These are phyloP conservation scores for Lentinus brumalis DNA, from an alignment of 768 basidiomycete species.

Conservation along the genomic window DNA sequence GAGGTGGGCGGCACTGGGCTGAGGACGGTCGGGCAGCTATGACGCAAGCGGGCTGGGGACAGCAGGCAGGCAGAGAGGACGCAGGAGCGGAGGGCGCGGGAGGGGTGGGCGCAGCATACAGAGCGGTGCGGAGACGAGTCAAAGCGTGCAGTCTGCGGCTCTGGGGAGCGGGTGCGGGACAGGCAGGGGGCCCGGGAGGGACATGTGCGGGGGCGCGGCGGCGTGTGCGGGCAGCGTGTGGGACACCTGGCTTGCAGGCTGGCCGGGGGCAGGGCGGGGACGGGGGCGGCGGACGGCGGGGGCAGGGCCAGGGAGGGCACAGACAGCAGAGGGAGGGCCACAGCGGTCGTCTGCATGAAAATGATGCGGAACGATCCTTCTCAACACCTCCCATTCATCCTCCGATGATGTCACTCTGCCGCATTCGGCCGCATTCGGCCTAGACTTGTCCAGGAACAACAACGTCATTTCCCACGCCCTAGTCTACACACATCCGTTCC, in stretches of 20 bases:
- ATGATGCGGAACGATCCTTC: slow-evolving; percentile 22
- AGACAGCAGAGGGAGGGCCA: slow-evolving; percentile 23
- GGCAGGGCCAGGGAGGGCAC: slow-evolving; percentile 33
- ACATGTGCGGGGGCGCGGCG: slow-evolving; percentile 1
- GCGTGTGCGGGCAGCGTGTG: slow-evolving; percentile 8
- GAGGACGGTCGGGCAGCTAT: slow-evolving; percentile 5
- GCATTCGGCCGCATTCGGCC: slow-evolving; percentile 8
- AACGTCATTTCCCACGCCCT: slow-evolving; percentile 28
- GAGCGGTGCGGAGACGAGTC: slow-evolving; percentile 15
- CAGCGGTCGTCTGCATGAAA: slow-evolving; percentile 18
- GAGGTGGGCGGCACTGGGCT: slow-evolving; percentile 13
- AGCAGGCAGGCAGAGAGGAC: slow-evolving; percentile 16
- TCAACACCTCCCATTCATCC: slow-evolving; percentile 20
- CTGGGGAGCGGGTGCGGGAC: not conserved
- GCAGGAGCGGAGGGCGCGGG: slow-evolving; percentile 15
- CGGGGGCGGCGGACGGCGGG: slow-evolving; percentile 37
- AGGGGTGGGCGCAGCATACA: slow-evolving; percentile 22
- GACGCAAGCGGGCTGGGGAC: slow-evolving; percentile 13
- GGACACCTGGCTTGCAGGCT: slow-evolving; percentile 38
- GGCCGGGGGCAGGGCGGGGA: slow-evolving; percentile 38
- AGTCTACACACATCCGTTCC: slow-evolving; percentile 9
- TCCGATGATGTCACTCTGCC: slow-evolving; percentile 26
- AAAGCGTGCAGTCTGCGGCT: slow-evolving; percentile 1
- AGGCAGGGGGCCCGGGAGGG: slow-evolving; percentile 1
- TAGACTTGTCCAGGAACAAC: slow-evolving; percentile 17